Percentiles rank a stretch among this genome's conserved stretches.
phyloP scores from a whole-genome alignment of 257 asterid genomes.

The Lithospermum erythrorhizon region DNA sequence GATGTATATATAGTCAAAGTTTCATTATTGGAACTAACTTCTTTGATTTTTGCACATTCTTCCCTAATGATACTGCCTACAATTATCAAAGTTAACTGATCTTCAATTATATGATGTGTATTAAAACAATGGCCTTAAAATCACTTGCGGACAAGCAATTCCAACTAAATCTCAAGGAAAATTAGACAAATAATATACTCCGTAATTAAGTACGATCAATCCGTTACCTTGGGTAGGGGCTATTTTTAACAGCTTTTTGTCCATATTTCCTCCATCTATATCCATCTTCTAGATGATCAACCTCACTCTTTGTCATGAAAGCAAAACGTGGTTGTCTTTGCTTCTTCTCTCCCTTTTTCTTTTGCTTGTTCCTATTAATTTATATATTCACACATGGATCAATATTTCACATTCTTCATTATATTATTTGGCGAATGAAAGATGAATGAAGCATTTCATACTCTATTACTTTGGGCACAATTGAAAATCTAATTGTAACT shows the following conservation, averaged over 20 bases:
- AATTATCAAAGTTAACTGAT: too few relatives aligned
- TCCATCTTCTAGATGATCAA: slow-evolving; percentile 84
- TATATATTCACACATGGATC: background rate
- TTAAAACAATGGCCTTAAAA: background rate
- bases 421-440: background rate
- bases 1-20: too few relatives aligned
- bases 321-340: slow-evolving; percentile 58
- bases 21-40: background rate
- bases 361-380: slow-evolving; percentile 33
- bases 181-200: too few relatives aligned
- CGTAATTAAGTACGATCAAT: background rate
- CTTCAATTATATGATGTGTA: too few relatives aligned
- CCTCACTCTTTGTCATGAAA: slow-evolving; percentile 85
- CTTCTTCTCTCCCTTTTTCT: slow-evolving; percentile 69
- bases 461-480: background rate
- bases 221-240: slow-evolving; percentile 73
- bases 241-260: slow-evolving; percentile 77
- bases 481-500: background rate
- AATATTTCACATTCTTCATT: background rate
- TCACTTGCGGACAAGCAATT: background rate
- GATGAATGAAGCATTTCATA: background rate
- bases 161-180: background rate
- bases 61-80: background rate
- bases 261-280: slow-evolving; percentile 90
- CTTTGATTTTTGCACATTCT: background rate